phyloP scores from a whole-genome alignment of 148 eudicot genomes.

The Rhododendron williamsianum region DNA sequence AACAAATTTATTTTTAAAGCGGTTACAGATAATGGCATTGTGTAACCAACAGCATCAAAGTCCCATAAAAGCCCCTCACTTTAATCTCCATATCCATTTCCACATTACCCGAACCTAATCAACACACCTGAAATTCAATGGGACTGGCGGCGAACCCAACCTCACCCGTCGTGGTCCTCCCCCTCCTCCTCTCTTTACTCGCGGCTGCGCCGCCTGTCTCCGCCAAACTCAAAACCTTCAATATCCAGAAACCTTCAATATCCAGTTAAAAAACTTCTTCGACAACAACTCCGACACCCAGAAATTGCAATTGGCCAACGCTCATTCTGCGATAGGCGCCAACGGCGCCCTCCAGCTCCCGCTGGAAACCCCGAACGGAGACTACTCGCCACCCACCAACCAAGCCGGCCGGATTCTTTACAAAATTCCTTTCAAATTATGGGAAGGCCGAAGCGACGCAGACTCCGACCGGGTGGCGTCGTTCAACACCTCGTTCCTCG shows the following conservation, averaged over 20 bases:
- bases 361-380: constrained; percentile 40
- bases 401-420: constrained; percentile 47
- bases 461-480: constrained; percentile 31
- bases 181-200: constrained; percentile 1
- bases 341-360: constrained; percentile 63
- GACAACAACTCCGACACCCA: neutral
- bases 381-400: constrained; percentile 15
- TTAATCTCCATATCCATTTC: too few relatives aligned
- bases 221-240: too few relatives aligned
- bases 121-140: neutral
- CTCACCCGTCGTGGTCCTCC: neutral
- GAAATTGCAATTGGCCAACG: constrained; percentile 12
- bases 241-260: too few relatives aligned
- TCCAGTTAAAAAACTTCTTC: too few relatives aligned
- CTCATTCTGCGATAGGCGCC: constrained; percentile 14
- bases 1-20: too few relatives aligned
- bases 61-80: too few relatives aligned
- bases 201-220: too few relatives aligned
- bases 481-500: constrained; percentile 51
- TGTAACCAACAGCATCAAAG: too few relatives aligned
- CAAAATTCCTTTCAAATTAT: constrained; percentile 30
- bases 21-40: too few relatives aligned
- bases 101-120: too few relatives aligned
- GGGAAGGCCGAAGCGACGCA: constrained; percentile 26
- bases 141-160: neutral